phyloP scores from a whole-genome alignment of 352 stramenopile genomes.

The Phytophthora sp. region DNA sequence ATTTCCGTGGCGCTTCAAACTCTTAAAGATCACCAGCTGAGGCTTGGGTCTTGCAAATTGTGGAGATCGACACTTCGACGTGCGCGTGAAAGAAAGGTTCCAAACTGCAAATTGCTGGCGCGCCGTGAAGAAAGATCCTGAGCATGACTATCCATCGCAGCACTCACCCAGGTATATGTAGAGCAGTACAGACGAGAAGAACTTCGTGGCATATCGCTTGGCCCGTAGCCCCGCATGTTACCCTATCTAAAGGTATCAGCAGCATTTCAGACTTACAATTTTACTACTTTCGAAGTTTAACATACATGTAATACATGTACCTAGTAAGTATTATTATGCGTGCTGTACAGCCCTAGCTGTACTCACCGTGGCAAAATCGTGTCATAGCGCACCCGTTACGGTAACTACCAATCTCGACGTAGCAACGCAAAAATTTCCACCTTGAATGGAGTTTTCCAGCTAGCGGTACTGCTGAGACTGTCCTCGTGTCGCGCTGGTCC shows the following conservation, averaged over 20 bases:
- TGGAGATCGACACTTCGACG: constrained; percentile 4
- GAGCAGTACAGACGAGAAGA: too few relatives aligned
- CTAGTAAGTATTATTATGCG: too few relatives aligned
- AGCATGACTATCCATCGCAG: not conserved
- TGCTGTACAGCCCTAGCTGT: not conserved
- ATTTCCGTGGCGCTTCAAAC: constrained; percentile 14
- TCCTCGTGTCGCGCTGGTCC: constrained; percentile 10
- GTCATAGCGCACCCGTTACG: not conserved
- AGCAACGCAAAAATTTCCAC: constrained; percentile 10
- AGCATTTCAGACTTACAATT: not conserved
- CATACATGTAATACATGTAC: not conserved
- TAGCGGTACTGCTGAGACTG: constrained; percentile 3
- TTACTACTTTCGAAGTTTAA: not conserved
- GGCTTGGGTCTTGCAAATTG: too few relatives aligned
- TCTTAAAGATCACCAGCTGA: not conserved
- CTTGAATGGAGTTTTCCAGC: constrained; percentile 5
- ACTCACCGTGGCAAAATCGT: not conserved
- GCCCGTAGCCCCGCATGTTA: too few relatives aligned
- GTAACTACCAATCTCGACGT: not conserved
- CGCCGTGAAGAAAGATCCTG: not conserved
- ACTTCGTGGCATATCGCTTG: too few relatives aligned
- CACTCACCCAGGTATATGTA: not conserved
- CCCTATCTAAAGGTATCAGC: not conserved
- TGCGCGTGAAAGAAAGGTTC: constrained; percentile 5
- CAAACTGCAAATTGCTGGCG: not conserved